Conservation (phyloP, 1,284 basidiomycete genomes). For the Ganoderma boninense region DNA sequence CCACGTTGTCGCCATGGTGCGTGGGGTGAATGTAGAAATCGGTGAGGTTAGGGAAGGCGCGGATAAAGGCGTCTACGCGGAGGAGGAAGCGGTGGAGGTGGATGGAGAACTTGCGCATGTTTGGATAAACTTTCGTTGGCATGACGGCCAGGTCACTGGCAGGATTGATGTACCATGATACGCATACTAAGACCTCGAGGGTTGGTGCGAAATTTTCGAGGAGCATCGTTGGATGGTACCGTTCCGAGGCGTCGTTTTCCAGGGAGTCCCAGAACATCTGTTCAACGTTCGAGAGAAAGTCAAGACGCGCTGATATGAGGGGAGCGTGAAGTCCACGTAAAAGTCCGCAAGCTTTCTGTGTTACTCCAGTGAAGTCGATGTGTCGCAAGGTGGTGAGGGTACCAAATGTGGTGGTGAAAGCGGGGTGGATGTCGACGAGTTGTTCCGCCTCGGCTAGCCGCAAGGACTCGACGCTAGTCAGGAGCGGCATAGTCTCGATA, state of each 20-base stretch:
- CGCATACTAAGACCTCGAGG: neutral
- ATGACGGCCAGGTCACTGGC: neutral
- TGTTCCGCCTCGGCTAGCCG: neutral
- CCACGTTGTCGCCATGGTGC: too few relatives aligned
- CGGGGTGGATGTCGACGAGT: neutral
- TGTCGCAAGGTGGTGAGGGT: neutral
- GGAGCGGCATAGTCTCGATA: neutral
- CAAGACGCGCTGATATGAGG: neutral
- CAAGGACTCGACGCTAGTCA: neutral
- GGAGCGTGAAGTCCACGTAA: neutral
- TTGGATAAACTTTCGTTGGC: neutral
- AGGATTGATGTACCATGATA: neutral
- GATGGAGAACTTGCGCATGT: slow-evolving; percentile 1
- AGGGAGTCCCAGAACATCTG: neutral
- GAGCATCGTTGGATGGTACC: neutral
- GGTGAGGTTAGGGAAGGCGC: neutral
- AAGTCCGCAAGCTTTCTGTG: neutral
- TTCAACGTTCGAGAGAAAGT: neutral
- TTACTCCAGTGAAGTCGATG: neutral
- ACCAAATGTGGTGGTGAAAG: neutral
- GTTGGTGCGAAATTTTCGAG: neutral
- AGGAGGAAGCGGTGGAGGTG: neutral
- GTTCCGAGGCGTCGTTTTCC: neutral
- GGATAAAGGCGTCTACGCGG: neutral
- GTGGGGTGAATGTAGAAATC: neutral